These are phyloP conservation scores for Cryptosporidium baileyi DNA, from an alignment of 169 alveolate genomes.

Conservation along the genomic window DNA sequence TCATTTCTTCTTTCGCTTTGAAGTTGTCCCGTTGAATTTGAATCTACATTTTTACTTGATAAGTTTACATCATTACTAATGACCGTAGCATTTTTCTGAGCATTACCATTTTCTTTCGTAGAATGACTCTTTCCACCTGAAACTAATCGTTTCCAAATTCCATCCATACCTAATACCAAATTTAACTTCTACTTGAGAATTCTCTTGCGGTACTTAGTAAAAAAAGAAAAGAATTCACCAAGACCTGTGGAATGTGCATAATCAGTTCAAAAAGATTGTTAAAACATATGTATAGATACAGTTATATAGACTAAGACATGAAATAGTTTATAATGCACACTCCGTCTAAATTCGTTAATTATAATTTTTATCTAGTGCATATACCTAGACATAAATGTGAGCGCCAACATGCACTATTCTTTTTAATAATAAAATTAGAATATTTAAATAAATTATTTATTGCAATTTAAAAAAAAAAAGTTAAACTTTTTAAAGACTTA, in stretches of 20 bases:
- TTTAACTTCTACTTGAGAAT: background rate
- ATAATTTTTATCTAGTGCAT: slow-evolving; percentile 17
- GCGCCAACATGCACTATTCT: slow-evolving; percentile 45
- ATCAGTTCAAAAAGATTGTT: background rate
- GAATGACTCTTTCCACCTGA: slow-evolving; percentile 67
- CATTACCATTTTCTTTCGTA: slow-evolving; percentile 14
- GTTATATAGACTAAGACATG: slow-evolving; percentile 13
- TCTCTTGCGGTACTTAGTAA: slow-evolving; percentile 21
- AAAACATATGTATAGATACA: background rate
- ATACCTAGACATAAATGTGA: slow-evolving; percentile 19
- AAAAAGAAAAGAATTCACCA: background rate
- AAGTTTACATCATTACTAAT: background rate
- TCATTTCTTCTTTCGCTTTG: background rate
- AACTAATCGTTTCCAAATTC: slow-evolving; percentile 67
- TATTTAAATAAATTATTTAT: too few relatives aligned
- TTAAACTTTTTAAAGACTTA: too few relatives aligned
- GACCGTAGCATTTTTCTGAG: slow-evolving; percentile 1
- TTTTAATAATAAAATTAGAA: too few relatives aligned
- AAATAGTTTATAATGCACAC: slow-evolving; percentile 18
- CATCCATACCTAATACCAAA: slow-evolving; percentile 38
- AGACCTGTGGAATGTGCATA: slow-evolving; percentile 10
- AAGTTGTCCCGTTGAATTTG: background rate
- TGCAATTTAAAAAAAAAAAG: too few relatives aligned
- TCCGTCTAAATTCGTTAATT: slow-evolving; percentile 43
- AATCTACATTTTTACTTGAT: background rate